phyloP scores from a whole-genome alignment of 805 yeast genomes.

The Teunomyces kruisii region DNA sequence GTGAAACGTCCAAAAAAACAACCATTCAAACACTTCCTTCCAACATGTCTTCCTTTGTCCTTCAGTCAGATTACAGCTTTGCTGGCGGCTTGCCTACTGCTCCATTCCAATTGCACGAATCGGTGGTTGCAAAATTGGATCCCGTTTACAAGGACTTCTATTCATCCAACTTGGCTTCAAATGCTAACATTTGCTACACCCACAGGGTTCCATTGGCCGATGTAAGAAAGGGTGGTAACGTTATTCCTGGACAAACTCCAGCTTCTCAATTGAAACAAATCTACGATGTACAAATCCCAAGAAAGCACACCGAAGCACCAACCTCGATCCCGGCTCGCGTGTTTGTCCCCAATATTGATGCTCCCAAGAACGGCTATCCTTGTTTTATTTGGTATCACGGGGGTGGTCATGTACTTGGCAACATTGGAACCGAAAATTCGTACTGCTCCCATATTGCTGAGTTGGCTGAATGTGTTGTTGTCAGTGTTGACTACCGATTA shows the following conservation, averaged over 20 bases:
- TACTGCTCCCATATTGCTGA: slow-evolving; percentile 42
- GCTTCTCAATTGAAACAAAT: slow-evolving; percentile 23
- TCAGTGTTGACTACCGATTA: slow-evolving; percentile 49
- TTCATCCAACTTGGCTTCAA: slow-evolving; percentile 21
- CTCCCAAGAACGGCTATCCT: slow-evolving; percentile 38
- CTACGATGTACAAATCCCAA: slow-evolving; percentile 30
- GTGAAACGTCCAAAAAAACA: background rate
- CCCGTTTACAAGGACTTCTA: slow-evolving; percentile 39
- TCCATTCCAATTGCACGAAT: slow-evolving; percentile 32
- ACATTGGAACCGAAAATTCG: slow-evolving; percentile 40
- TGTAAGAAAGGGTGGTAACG: slow-evolving; percentile 34
- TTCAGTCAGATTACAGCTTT: slow-evolving; percentile 21
- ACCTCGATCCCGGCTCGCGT: slow-evolving; percentile 30
- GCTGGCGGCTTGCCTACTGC: slow-evolving; percentile 25
- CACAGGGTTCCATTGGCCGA: slow-evolving; percentile 33
- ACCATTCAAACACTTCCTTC: background rate
- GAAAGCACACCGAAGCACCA: slow-evolving; percentile 26
- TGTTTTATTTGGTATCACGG: slow-evolving; percentile 42
- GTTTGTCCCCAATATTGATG: slow-evolving; percentile 35
- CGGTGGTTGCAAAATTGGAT: slow-evolving; percentile 29
- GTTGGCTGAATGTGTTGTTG: slow-evolving; percentile 35
- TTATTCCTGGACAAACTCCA: slow-evolving; percentile 44
- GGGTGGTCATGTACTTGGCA: slow-evolving; percentile 47
- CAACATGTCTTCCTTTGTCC: slow-evolving; percentile 4
- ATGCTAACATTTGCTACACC: slow-evolving; percentile 31